Evolutionary conservation across 1,139 yeast species (phyloP).

Genomic region (Blastobotrys serpentis): DNA sequence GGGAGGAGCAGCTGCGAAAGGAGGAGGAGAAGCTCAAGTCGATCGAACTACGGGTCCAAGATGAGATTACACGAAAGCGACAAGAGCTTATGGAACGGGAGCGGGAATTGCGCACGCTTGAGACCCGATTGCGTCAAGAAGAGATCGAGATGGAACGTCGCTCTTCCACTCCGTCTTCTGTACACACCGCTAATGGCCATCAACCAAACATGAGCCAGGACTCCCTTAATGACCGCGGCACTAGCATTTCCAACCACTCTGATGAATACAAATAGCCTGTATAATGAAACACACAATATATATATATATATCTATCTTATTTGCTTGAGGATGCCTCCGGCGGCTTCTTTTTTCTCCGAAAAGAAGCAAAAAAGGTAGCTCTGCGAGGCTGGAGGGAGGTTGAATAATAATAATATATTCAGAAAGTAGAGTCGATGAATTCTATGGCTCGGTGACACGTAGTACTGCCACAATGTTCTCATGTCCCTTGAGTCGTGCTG

Average conservation of each 20-base stretch:
- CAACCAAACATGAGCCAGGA: not conserved
- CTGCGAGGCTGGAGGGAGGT: not conserved
- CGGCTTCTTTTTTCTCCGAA: no score
- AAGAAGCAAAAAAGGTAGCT: no score
- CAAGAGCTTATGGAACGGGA: constrained; percentile 87
- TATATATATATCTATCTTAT: not conserved
- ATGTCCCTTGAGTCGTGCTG: no score
- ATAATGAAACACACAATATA: not conserved
- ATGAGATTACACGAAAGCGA: constrained; percentile 79
- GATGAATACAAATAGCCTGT: not conserved
- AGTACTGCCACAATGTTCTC: no score
- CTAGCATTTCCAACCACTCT: constrained; percentile 1
- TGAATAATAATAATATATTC: not conserved
- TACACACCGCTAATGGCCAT: constrained; percentile 5
- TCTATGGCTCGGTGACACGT: no score
- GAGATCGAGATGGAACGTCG: constrained; percentile 6
- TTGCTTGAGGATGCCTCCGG: not conserved
- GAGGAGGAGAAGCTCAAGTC: constrained; percentile 44
- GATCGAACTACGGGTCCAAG: constrained; percentile 74
- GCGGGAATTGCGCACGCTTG: constrained; percentile 79
- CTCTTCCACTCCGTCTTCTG: not conserved
- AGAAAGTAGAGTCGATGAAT: no score
- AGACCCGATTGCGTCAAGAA: constrained; percentile 53
- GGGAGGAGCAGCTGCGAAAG: constrained; percentile 43
- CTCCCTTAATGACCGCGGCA: not conserved